phyloP scores from a whole-genome alignment of 2,329 filamentous ascomycete genomes.

The Albifimbria verrucaria region DNA sequence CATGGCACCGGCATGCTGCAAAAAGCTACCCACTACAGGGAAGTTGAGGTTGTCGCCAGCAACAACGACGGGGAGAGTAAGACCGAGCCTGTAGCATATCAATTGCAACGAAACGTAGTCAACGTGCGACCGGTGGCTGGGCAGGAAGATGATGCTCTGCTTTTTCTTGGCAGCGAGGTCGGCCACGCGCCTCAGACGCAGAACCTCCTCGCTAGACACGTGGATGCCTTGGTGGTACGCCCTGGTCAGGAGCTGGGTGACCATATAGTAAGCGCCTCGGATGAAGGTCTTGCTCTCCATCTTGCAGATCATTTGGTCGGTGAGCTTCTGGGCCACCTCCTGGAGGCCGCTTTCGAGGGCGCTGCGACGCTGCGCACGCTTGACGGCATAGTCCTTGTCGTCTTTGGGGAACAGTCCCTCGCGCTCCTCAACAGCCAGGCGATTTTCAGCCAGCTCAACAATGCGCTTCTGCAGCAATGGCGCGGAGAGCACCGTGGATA shows the following conservation, averaged over 20 bases:
- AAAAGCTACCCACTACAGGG: constrained; percentile 80
- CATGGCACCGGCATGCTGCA: constrained; percentile 97
- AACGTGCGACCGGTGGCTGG: constrained; percentile 91
- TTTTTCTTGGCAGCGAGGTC: constrained; percentile 80
- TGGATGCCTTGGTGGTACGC: constrained; percentile 98
- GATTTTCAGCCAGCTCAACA: constrained; percentile 68
- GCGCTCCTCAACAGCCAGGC: constrained; percentile 71
- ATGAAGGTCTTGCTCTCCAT: constrained; percentile 96
- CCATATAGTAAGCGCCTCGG: constrained; percentile 83
- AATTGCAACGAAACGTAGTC: constrained; percentile 95
- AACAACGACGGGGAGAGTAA: constrained; percentile 86
- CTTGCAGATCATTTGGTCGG: constrained; percentile 97
- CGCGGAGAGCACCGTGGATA: constrained; percentile 69
- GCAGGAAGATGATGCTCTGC: constrained; percentile 93
- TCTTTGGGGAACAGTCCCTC: constrained; percentile 63
- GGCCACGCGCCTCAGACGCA: constrained; percentile 77
- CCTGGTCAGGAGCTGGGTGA: constrained; percentile 81
- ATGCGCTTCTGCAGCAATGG: constrained; percentile 74
- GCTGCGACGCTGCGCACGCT: constrained; percentile 51
- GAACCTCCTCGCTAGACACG: constrained; percentile 89
- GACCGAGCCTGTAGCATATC: constrained; percentile 89
- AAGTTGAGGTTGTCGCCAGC: constrained; percentile 97
- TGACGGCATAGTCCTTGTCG: constrained; percentile 48
- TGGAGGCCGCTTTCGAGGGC: constrained; percentile 71
- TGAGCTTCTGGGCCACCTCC: constrained; percentile 81